Evolutionary conservation across 2,329 filamentous ascomycete species (phyloP), one percentile per base, ranked within the genome.

Genomic region (Diaporthe vaccinii): DNA sequence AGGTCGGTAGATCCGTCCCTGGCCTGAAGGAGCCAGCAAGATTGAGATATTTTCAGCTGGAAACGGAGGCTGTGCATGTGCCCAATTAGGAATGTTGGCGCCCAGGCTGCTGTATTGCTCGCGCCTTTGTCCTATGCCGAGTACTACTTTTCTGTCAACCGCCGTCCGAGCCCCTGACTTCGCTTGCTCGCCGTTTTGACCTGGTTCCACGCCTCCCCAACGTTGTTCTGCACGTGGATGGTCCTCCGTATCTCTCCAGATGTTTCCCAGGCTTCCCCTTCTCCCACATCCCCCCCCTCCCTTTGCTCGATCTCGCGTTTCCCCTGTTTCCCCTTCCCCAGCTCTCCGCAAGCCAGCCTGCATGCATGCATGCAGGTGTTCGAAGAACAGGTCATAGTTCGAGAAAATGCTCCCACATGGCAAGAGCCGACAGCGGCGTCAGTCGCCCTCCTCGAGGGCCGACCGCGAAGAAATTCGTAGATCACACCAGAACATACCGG

Each of bases 261-360:
- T 69, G 49, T 53, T 41, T 69, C 34, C 49, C 65, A 69, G 46
- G 22, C 31, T 69, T 69, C 49, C 49, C 49, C 34, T 55, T 41
- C 70, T 62, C 70, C 70, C 70, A 55, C 58, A 73, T 53, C 51
- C 12, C 15, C 14, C 31, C 53, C 44, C 53, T n/a, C 46, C 70
- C 44, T 53, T 44, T 65, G n/a, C 28, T 22, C 70, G 58, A 59
- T 68, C 46, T 68, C 46, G 62, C 61, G 68, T 61, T 73, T 75
- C 17, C 76, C 74, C 67, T 71, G 72, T 41, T 77, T 76, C 51
- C 73, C 72, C 71, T 71, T 58, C 76, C 76, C 76, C 76, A 68
- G 76, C 78, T 79, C 36, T 77, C 78, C 31, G 78, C 76, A 65
- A 79, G 77, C 34, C 77, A 77, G 61, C 69, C 72, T 70, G 76